Evolutionary conservation across 2,329 filamentous ascomycete genomes (phyloP).

Genomic region (Ceratocystis ficicola): DNA sequence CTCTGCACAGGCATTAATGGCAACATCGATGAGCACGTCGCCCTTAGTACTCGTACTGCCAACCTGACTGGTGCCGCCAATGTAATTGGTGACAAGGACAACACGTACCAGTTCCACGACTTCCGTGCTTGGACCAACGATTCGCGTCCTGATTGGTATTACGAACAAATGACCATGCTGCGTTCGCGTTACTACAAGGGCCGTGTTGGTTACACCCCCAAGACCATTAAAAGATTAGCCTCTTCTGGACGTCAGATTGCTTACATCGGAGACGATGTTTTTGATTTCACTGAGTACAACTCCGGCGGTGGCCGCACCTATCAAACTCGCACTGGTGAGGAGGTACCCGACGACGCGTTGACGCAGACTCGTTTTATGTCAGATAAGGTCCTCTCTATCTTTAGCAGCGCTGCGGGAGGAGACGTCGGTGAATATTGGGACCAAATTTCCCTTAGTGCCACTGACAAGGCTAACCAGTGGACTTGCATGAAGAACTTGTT

Average conservation of each 20-base stretch:
- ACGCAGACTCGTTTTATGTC: constrained; percentile 71
- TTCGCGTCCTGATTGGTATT: constrained; percentile 81
- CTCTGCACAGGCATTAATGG: constrained; percentile 70
- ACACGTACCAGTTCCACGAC: constrained; percentile 76
- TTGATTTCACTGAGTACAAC: constrained; percentile 79
- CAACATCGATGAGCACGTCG: constrained; percentile 54
- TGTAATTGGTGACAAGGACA: constrained; percentile 53
- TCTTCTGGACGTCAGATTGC: constrained; percentile 53
- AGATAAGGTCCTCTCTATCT: constrained; percentile 57
- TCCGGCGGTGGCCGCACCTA: constrained; percentile 55
- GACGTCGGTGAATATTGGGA: constrained; percentile 82
- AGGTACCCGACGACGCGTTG: constrained; percentile 34
- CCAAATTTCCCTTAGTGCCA: constrained; percentile 46
- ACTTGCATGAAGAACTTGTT: constrained; percentile 87
- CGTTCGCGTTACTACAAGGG: constrained; percentile 75
- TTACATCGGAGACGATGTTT: constrained; percentile 67
- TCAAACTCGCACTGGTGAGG: constrained; percentile 42
- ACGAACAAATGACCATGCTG: constrained; percentile 70
- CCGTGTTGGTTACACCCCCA: constrained; percentile 65
- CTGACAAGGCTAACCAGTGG: constrained; percentile 55
- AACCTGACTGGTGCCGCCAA: constrained; percentile 60
- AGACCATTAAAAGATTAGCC: constrained; percentile 63
- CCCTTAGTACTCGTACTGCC: constrained; percentile 65
- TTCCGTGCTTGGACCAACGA: constrained; percentile 79
- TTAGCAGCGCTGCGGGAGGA: constrained; percentile 59